Base-by-base conservation (phyloP, 2,329 filamentous ascomycete species). In the Sphaerulina musiva region DNA sequence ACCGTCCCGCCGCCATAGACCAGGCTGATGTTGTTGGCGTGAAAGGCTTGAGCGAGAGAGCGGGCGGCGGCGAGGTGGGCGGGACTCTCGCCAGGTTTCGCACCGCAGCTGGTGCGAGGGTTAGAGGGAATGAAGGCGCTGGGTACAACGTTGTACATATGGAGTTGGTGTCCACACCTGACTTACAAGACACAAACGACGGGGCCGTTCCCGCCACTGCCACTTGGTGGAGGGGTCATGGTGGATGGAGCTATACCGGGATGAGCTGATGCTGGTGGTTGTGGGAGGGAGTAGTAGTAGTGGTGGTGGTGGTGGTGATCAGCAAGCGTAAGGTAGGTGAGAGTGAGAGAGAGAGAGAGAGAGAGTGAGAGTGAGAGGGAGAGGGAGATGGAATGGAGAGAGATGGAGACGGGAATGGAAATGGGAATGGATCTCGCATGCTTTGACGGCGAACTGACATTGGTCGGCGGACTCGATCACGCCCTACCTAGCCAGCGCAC, bases 1-100 rank as follows among this genome's bases (percentile, higher is more conserved):
- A 89, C 83, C 2, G 92, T 97, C 66, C 93, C 93, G 63, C 93
- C 93, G 63, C 93, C 93, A 72, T 97, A 98, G 60, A 97, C 90
- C 42, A 98, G 82, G 8, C 81, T 80, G 65, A 95, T 89, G 69
- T 88, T 84, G 67, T 87, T 80, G 48, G 80, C 78, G 68, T 90
- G 86, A 74, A 97, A 86, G 60, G 79, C 77, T 34, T 76, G 76
- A 51, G 86, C 92, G 11, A 97, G 83, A 31, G 81, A 74, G 39
- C 85, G 85, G 2, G 93, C 93, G 6, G 89, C 84, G 69, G 84
- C 83, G 65, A 95, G 73, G 72, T 96, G 89, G 4, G 78, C 79
- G 11, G 88, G 84, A 58, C 82, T 85, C 48, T 78, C 83, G 47
- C 93, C 93, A 12, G 80, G 71, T 7, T 82, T 85, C 49, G 93